Conservation (phyloP, 352 stramenopile species). For the Globisporangium irregulare region DNA sequence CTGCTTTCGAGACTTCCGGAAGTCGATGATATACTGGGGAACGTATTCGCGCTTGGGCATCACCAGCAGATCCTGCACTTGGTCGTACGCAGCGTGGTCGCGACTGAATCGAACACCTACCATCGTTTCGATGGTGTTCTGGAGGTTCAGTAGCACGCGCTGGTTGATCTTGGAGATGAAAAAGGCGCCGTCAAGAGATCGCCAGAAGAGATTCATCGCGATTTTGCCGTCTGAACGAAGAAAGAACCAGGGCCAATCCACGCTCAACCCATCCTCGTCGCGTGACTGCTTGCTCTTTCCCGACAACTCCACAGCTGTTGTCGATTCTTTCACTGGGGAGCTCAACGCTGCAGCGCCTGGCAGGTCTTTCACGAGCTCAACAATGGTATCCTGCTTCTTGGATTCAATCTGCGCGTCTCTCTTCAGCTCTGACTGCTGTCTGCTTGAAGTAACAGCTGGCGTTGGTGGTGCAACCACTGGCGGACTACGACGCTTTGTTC, state of each 20-base stretch:
- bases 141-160: slow-evolving; percentile 28
- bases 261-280: slow-evolving; percentile 27
- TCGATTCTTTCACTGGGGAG: not conserved
- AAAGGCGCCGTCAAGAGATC: slow-evolving; percentile 63
- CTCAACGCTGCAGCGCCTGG: not conserved
- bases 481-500: slow-evolving; percentile 29
- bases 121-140: slow-evolving; percentile 32
- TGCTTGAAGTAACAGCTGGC: not conserved
- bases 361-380: not conserved
- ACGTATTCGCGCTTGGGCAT: slow-evolving; percentile 45
- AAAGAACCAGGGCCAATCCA: slow-evolving; percentile 78
- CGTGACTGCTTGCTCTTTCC: not conserved
- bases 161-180: slow-evolving; percentile 52
- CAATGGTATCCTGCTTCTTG: not conserved
- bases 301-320: not conserved
- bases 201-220: slow-evolving; percentile 84
- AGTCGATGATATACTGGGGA: slow-evolving; percentile 45
- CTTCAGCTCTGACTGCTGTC: not conserved
- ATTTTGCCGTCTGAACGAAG: slow-evolving; percentile 80
- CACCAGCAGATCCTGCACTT: slow-evolving; percentile 35
- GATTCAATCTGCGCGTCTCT: not conserved
- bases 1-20: slow-evolving; percentile 44
- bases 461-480: not conserved
- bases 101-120: slow-evolving; percentile 32
- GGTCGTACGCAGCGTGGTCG: slow-evolving; percentile 31